Evolutionary conservation across 2,329 filamentous ascomycete species (phyloP), one percentile per base, ranked within the genome.

Genomic region (Aaosphaeria arxii): DNA sequence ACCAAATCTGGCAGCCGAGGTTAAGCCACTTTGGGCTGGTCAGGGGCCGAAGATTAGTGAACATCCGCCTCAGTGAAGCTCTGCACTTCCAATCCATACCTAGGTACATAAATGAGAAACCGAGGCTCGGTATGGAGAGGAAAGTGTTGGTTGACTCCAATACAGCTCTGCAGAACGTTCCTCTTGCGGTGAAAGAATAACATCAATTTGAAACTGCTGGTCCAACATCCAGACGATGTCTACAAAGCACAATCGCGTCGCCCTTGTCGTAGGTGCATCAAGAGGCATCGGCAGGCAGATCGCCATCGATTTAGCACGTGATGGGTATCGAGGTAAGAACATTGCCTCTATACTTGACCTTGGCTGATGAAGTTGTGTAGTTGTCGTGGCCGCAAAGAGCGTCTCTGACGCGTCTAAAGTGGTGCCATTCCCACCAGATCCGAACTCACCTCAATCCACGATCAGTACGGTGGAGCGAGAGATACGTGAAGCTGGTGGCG

Each of bases 231-330:
- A 24, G 17, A 24, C 17, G 17, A 24, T 24, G 17, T 24, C 17
- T 24, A 24, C 17, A 24, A 24, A 36, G 33, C 47, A 36, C 9
- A 61, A 75, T 47, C 75, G 76, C 52, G 86, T 91, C 5, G 87
- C 86, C 17, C 76, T 91, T 17, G 75, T 92, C 4, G 78, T 91
- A 17, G 88, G 88, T 36, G 88, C 87, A 2, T 91, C 88, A 0
- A 76, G 89, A 52, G 89, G 89, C 35, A 92, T 95, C 54, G 89
- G 89, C 41, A 77, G 88, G 38, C 89, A 94, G 66, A 77, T 94
- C 36, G 88, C 89, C 47, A 79, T 95, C 58, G 87, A 90, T 63
- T 76, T 95, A 3, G 86, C 88, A 6, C 82, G 75, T 57, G 78
- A 84, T 54, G 85, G 83, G 35, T 92, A 91, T 63, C 74, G 79